These are phyloP conservation scores for Monosporascus sp. DNA, from an alignment of 2,329 filamentous ascomycete species.

Conservation along the genomic window DNA sequence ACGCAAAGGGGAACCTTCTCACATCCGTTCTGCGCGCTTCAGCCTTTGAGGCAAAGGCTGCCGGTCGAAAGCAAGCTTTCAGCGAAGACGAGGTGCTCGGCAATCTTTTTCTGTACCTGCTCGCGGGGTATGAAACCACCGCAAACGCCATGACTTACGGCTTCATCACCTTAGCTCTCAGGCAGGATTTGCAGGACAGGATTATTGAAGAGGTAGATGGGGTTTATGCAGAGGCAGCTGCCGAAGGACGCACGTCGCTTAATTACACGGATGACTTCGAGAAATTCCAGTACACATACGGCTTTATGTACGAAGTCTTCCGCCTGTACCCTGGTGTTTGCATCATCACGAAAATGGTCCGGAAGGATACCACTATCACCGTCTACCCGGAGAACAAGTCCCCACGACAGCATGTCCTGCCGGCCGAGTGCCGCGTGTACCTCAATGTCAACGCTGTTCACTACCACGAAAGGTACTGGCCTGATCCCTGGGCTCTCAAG, in stretches of 20 bases:
- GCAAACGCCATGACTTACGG: neutral
- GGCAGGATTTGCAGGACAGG: neutral
- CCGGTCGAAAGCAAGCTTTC: too few relatives aligned
- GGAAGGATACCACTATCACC: neutral
- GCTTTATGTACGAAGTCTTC: neutral
- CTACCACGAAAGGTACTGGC: neutral
- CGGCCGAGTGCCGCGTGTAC: neutral
- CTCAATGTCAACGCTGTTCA: neutral
- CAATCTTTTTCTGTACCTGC: neutral
- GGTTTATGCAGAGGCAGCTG: neutral
- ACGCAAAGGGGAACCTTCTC: too few relatives aligned
- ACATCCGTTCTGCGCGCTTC: neutral
- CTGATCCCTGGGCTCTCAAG: neutral
- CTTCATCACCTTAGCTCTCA: neutral
- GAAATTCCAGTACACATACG: neutral
- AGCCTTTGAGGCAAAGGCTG: too few relatives aligned
- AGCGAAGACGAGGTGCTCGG: neutral
- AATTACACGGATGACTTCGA: neutral
- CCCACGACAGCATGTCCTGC: neutral
- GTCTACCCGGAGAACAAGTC: neutral
- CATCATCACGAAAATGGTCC: neutral
- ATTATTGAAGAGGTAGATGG: neutral
- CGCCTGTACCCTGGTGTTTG: neutral
- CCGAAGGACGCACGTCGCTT: neutral
- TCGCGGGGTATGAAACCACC: neutral